These are phyloP conservation scores for Macrotyloma uniflorum DNA, from an alignment of 306 rosid genomes.

Conservation along the genomic window DNA sequence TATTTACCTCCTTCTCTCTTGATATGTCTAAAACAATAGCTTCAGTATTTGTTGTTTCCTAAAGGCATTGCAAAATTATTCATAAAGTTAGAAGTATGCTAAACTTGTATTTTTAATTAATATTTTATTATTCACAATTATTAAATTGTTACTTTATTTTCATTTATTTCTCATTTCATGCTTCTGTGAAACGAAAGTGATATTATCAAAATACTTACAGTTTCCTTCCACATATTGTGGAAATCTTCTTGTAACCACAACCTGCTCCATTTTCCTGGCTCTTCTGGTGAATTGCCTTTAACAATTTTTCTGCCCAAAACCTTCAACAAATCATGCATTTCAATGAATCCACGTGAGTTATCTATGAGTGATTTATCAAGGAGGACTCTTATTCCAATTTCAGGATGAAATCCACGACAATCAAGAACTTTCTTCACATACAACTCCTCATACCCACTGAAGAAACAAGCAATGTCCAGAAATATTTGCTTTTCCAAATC, in stretches of 20 bases:
- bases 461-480: conserved; percentile 40
- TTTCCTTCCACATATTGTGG: too few species aligned
- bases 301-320: not conserved
- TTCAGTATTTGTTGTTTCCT: too few species aligned
- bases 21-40: too few species aligned
- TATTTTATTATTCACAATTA: too few species aligned
- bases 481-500: conserved; percentile 2
- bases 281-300: not conserved
- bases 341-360: fast-evolving
- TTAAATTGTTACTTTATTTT: too few species aligned
- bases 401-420: not conserved
- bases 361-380: conserved; percentile 34
- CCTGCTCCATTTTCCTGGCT: conserved; percentile 16
- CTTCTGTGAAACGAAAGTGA: too few species aligned
- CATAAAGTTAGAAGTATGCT: too few species aligned
- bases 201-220: too few species aligned
- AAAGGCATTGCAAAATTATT: too few species aligned
- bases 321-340: not conserved
- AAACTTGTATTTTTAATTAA: too few species aligned
- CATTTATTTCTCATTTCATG: too few species aligned
- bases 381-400: conserved; percentile 22
- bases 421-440: not conserved
- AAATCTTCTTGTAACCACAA: not conserved
- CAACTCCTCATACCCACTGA: fast-evolving
- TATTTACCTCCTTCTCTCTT: too few species aligned